These are phyloP conservation scores for Epicoccum sorghinum DNA, from an alignment of 2,329 filamentous ascomycete species.

Conservation along the genomic window DNA sequence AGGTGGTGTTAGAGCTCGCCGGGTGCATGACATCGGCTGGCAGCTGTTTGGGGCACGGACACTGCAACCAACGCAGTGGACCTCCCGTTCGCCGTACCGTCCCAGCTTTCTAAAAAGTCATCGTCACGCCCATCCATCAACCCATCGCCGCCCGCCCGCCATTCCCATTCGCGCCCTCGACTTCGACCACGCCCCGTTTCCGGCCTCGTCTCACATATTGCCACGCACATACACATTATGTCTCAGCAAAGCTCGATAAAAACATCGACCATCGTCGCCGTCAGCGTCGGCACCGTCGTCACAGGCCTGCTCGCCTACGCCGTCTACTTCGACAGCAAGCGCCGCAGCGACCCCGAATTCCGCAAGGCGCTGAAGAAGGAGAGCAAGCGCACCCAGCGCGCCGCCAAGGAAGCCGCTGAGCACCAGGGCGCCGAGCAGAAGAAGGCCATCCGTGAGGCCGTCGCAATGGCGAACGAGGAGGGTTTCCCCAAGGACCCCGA, in stretches of 20 bases:
- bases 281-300: slow-evolving; percentile 63
- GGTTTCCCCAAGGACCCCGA: slow-evolving; percentile 90
- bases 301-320: slow-evolving; percentile 68
- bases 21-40: neutral
- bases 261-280: slow-evolving; percentile 63
- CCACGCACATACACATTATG: slow-evolving; percentile 20
- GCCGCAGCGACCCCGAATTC: slow-evolving; percentile 68
- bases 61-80: neutral
- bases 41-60: slow-evolving; percentile 9
- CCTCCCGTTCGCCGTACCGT: neutral
- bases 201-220: slow-evolving; percentile 9
- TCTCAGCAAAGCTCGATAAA: slow-evolving; percentile 53
- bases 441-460: slow-evolving; percentile 73
- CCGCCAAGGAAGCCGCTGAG: slow-evolving; percentile 74
- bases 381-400: slow-evolving; percentile 73
- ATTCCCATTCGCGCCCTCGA: neutral
- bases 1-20: neutral
- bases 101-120: slow-evolving; percentile 7
- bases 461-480: slow-evolving; percentile 84
- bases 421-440: slow-evolving; percentile 70
- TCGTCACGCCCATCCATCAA: neutral
- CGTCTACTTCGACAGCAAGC: slow-evolving; percentile 70
- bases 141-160: neutral
- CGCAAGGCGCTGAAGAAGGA: slow-evolving; percentile 71
- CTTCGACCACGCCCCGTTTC: neutral